These are phyloP conservation scores for Phytophthora brassicae DNA, from an alignment of 352 stramenopile genomes.

Conservation along the genomic window DNA sequence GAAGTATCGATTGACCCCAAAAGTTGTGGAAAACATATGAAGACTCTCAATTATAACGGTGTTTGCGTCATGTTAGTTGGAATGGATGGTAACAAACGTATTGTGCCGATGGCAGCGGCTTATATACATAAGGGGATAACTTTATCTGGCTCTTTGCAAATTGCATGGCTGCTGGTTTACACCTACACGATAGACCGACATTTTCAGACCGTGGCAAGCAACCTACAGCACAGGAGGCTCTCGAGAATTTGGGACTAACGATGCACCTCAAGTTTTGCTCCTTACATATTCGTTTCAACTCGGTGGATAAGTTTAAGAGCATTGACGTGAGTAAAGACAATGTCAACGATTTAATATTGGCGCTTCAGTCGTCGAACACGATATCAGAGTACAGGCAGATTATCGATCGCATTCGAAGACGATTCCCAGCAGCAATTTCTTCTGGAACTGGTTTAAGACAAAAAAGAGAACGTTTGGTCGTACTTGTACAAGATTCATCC, in stretches of 20 bases:
- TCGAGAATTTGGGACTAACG: not conserved
- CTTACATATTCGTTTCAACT: not conserved
- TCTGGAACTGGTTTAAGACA: not conserved
- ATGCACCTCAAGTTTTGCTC: not conserved
- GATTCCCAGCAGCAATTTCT: not conserved
- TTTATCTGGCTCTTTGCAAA: not conserved
- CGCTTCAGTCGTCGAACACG: not conserved
- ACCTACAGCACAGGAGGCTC: not conserved
- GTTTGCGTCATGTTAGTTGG: not conserved
- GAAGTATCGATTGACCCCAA: too few species aligned
- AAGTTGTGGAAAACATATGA: too few species aligned
- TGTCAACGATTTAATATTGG: not conserved
- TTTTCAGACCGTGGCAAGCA: not conserved
- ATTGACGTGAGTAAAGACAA: not conserved
- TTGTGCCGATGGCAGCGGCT: not conserved
- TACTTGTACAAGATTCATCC: not conserved
- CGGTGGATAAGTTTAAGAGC: constrained; percentile 6
- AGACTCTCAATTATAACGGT: not conserved
- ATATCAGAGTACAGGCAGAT: not conserved
- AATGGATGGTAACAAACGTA: not conserved
- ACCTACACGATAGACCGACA: not conserved
- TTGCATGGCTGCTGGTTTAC: not conserved
- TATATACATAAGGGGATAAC: not conserved
- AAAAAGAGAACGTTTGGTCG: not conserved
- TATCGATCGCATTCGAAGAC: not conserved